phyloP scores from a whole-genome alignment of 2,329 filamentous ascomycete genomes.

The Aspergillus spinulosporus region DNA sequence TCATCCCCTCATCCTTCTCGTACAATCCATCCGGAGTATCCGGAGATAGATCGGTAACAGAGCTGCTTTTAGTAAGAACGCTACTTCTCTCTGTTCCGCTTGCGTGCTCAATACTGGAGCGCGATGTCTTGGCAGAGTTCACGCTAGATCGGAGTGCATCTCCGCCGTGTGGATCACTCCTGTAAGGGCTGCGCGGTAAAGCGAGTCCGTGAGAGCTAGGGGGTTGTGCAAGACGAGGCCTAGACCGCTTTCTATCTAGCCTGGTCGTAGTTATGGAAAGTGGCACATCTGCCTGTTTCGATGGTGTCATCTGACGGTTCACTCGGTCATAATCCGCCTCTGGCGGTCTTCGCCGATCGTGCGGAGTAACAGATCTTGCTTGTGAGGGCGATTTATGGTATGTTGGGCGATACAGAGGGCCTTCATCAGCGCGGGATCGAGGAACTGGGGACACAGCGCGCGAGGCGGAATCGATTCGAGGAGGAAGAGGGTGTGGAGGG shows the following conservation, averaged over 20 bases:
- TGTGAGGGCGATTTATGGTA: conserved; percentile 26
- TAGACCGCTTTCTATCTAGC: conserved; percentile 32
- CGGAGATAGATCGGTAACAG: conserved; percentile 60
- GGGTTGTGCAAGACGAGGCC: conserved; percentile 28
- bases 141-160: conserved; percentile 55
- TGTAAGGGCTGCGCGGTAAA: conserved; percentile 33
- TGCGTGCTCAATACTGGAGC: conserved; percentile 57
- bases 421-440: conserved; percentile 14
- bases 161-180: conserved; percentile 34
- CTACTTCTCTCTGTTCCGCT: conserved; percentile 80
- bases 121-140: conserved; percentile 61
- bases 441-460: conserved; percentile 24
- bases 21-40: conserved; percentile 68
- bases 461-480: conserved; percentile 20
- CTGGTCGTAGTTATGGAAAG: conserved; percentile 42
- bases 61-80: conserved; percentile 75
- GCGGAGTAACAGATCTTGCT: conserved; percentile 24
- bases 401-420: conserved; percentile 19
- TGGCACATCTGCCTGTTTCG: conserved; percentile 31
- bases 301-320: conserved; percentile 29
- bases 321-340: conserved; percentile 28
- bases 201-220: conserved; percentile 29
- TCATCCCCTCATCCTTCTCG: conserved; percentile 54
- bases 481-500: conserved; percentile 17
- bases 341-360: conserved; percentile 21